Percentiles rank a stretch among this genome's conserved stretches.
Evolutionary conservation across 768 basidiomycete genomes (phyloP).

Genomic region (Rhizopogon vinicolor): DNA sequence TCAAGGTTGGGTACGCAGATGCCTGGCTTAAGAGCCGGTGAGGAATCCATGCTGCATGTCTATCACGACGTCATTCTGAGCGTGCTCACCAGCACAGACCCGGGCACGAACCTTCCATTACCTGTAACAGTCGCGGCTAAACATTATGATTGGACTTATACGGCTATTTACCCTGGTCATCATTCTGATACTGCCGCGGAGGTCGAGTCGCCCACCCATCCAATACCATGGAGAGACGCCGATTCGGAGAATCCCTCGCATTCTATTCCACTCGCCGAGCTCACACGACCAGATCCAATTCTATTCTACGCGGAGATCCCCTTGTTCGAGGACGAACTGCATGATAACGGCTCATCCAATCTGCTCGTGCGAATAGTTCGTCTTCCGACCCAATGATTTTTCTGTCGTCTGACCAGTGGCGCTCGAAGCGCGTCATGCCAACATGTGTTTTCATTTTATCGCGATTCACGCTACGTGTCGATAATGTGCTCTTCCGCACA

Average conservation of each 20-base stretch:
- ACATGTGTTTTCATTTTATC: slow-evolving; percentile 87
- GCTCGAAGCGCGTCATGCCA: slow-evolving; percentile 88
- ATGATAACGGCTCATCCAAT: slow-evolving; percentile 91
- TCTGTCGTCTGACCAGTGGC: background rate
- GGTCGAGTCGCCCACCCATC: slow-evolving; percentile 8
- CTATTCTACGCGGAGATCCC: slow-evolving; percentile 97
- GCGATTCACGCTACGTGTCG: slow-evolving; percentile 91
- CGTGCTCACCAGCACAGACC: slow-evolving; percentile 52
- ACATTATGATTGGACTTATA: slow-evolving; percentile 98
- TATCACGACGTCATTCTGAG: slow-evolving; percentile 17
- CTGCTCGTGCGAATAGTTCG: slow-evolving; percentile 84
- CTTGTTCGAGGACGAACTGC: slow-evolving; percentile 93
- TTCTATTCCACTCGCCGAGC: slow-evolving; percentile 76
- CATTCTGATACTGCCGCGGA: background rate
- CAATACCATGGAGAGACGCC: slow-evolving; percentile 44
- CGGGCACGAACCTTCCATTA: slow-evolving; percentile 59
- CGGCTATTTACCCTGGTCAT: slow-evolving; percentile 79
- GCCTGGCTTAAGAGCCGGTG: slow-evolving; percentile 91
- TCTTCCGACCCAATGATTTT: slow-evolving; percentile 6
- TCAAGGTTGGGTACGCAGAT: slow-evolving; percentile 93
- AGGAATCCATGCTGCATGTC: background rate
- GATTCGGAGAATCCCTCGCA: slow-evolving; percentile 55
- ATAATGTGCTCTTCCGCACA: slow-evolving; percentile 88
- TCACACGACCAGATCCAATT: slow-evolving; percentile 90
- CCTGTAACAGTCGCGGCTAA: slow-evolving; percentile 74